These are phyloP conservation scores for Trypanosoma mega DNA, from an alignment of 208 protist species.

Conservation along the genomic window DNA sequence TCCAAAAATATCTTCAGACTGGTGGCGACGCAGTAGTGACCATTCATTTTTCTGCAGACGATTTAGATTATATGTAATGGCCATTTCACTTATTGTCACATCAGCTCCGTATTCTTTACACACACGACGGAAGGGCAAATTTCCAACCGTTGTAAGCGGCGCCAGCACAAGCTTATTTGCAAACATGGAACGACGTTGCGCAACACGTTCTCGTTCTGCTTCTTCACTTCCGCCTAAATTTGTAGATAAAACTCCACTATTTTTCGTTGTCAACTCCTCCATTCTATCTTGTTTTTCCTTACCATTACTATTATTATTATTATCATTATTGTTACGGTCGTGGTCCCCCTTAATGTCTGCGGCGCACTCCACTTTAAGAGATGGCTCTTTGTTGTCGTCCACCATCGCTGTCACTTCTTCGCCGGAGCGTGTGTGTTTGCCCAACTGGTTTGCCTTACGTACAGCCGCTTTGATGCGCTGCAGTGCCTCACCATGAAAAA, in stretches of 20 bases:
- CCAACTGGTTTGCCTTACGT: slow-evolving; percentile 27
- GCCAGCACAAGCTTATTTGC: slow-evolving; percentile 93
- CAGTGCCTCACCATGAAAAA: slow-evolving; percentile 58
- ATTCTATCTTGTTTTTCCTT: not conserved
- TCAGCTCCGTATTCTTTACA: slow-evolving; percentile 92
- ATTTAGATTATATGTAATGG: slow-evolving; percentile 86
- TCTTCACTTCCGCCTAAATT: slow-evolving; percentile 22
- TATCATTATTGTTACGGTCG: too few relatives aligned
- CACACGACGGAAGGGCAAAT: slow-evolving; percentile 96
- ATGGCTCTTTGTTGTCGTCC: not conserved
- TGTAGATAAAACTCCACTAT: not conserved
- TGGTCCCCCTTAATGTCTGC: slow-evolving; percentile 20
- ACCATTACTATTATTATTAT: not conserved
- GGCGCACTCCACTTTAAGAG: not conserved
- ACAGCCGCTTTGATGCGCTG: slow-evolving; percentile 57
- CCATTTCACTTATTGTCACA: slow-evolving; percentile 96
- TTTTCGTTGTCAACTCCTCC: slow-evolving; percentile 2
- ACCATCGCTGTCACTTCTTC: not conserved
- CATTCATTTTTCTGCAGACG: slow-evolving; percentile 88
- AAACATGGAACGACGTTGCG: slow-evolving; percentile 65
- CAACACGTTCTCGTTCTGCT: slow-evolving; percentile 37
- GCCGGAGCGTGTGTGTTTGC: slow-evolving; percentile 20
- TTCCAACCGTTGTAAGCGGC: slow-evolving; percentile 98
- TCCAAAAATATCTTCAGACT: slow-evolving; percentile 95
- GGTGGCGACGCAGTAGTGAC: slow-evolving; percentile 93